Evolutionary conservation across 805 yeast species (phyloP), one percentile per base, ranked within the genome.

Genomic region (Wickerhamiella azyma): DNA sequence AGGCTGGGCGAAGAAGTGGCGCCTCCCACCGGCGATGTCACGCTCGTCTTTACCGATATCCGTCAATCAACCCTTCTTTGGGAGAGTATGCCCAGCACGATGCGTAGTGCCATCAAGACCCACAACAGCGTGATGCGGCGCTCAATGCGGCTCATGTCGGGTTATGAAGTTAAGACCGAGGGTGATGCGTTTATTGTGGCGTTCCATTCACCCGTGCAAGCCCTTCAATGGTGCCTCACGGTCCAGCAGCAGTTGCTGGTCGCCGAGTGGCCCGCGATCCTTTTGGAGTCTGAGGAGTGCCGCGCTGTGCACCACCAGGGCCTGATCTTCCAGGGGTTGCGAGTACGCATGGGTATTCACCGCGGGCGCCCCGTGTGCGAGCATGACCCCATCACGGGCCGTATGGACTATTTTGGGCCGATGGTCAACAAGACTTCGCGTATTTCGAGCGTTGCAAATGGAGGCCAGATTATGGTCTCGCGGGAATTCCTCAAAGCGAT

Each of bases 141-240:
- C 42, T 94, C 85, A 54, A 66, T 92, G 51, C 74, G 96, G 54
- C 79, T 88, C 41, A 85, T 84, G 59, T 96, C 97, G 30, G 99
- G 98, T 2, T 92, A 92, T 60, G 99, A 92, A 62, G 98, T 92
- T 24, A 92, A 92, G 61, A 92, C 96, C 1, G 99, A 92, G 76
- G 99, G 99, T 59, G 99, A 92, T 70, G 95, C 98, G 0, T 92
- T 92, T 56, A 88, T 92, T 85, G 96, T 92, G 11, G 85, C 96
- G 10, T 92, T 92, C 62, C 94, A 96, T 0, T 80, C 94, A 0
- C 89, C 94, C 0, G 76, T 89, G 0, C 72, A 89, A 16, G 97
- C 97, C 0, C 67, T 92, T 50, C 69, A 85, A 32, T 92, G 98
- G 97, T 85, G 96, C 67, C 79, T 88, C 61, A 80, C 83, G 41